Evolutionary conservation across 1,284 basidiomycete genomes (phyloP).

Genomic region (Jaminaea rosea): DNA sequence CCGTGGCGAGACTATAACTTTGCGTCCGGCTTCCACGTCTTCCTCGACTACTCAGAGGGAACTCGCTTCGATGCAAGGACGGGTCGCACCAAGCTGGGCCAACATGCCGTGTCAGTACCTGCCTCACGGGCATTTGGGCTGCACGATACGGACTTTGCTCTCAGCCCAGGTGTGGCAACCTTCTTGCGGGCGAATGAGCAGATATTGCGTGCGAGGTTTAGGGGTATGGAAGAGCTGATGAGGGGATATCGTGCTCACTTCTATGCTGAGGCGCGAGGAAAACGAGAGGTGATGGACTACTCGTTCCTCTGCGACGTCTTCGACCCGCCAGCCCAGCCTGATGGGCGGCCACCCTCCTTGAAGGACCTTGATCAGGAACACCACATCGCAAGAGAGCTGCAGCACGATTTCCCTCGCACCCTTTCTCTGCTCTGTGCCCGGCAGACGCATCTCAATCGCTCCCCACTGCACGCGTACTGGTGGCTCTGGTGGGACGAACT

Average conservation of each 20-base stretch:
- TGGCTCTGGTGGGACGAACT: constrained; percentile 66
- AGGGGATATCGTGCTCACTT: constrained; percentile 56
- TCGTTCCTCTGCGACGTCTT: constrained; percentile 58
- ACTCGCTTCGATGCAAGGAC: constrained; percentile 22
- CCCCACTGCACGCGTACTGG: constrained; percentile 64
- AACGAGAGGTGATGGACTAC: constrained; percentile 58
- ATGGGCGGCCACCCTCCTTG: constrained; percentile 4
- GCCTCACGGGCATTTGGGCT: constrained; percentile 60
- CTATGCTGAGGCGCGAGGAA: constrained; percentile 54
- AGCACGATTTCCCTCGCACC: neutral
- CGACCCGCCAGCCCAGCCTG: constrained; percentile 8
- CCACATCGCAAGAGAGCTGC: neutral
- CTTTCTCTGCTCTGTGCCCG: constrained; percentile 48
- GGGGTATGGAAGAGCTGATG: constrained; percentile 53
- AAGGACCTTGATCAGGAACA: neutral
- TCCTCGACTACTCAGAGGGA: constrained; percentile 55
- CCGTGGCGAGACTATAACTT: constrained; percentile 56
- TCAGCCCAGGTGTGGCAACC: constrained; percentile 58
- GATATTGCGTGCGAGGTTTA: constrained; percentile 53
- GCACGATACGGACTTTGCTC: constrained; percentile 59
- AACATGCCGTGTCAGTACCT: constrained; percentile 50
- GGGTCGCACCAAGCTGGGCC: constrained; percentile 33
- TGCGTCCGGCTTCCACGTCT: constrained; percentile 57
- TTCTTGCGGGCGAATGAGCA: constrained; percentile 60
- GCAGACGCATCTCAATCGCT: constrained; percentile 53